Evolutionary conservation across 371 early-diverging fungal species (phyloP).

Genomic region (Amoeboaphelidium protococcarum): DNA sequence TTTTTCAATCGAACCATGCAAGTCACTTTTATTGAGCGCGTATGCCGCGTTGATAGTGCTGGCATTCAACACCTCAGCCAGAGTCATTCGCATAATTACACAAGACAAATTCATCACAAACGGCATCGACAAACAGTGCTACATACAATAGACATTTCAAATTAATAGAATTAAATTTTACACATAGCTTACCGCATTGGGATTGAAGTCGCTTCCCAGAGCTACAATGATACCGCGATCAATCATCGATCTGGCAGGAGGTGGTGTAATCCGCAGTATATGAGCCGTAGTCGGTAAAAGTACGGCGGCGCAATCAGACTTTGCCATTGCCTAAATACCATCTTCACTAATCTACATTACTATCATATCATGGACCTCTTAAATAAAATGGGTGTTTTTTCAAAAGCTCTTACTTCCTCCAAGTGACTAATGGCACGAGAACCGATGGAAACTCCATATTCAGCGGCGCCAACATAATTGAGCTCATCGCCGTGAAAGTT

Average conservation of each 20-base stretch:
- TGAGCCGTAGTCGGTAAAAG: constrained; percentile 4
- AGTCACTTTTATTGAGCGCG: background rate
- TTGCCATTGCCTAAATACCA: constrained; percentile 2
- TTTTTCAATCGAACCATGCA: constrained; percentile 2
- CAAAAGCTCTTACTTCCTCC: constrained; percentile 1
- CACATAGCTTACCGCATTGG: too few relatives aligned
- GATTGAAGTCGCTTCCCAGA: constrained; percentile 4
- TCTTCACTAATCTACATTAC: background rate
- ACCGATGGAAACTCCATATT: constrained; percentile 1
- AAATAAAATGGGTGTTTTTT: background rate
- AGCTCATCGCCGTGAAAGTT: constrained; percentile 6
- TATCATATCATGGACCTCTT: background rate
- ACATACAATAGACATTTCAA: too few relatives aligned
- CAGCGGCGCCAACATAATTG: background rate
- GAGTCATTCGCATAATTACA: constrained; percentile 1
- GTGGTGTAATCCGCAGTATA: constrained; percentile 2
- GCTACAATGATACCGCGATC: constrained; percentile 2
- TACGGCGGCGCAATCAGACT: background rate
- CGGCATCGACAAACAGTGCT: constrained; percentile 5
- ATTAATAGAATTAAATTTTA: too few relatives aligned
- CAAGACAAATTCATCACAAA: constrained; percentile 5
- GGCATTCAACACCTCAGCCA: constrained; percentile 3
- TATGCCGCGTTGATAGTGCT: constrained; percentile 4
- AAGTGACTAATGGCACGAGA: constrained; percentile 3
- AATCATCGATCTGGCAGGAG: constrained; percentile 3